Conservation (phyloP, 768 basidiomycete genomes). For the Boletus sp. region DNA sequence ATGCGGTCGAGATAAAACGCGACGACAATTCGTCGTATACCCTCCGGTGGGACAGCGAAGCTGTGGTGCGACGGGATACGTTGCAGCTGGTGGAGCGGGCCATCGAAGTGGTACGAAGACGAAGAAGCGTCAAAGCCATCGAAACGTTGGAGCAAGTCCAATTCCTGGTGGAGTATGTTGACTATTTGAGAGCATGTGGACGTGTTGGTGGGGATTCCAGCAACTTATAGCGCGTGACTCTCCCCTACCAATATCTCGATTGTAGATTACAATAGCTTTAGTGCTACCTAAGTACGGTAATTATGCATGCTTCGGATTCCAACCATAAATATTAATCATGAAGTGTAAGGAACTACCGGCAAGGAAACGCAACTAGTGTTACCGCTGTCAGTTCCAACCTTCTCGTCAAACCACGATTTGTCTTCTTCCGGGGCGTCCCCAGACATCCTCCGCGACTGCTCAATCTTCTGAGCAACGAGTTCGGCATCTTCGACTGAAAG, state of each 20-base stretch:
- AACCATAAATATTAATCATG: neutral
- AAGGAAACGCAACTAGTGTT: conserved; percentile 8
- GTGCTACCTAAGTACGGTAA: neutral
- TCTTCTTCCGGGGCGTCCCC: conserved; percentile 11
- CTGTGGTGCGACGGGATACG: conserved; percentile 40
- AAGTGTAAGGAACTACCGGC: conserved; percentile 8
- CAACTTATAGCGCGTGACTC: neutral
- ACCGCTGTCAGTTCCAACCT: conserved; percentile 4
- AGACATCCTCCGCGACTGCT: conserved; percentile 4
- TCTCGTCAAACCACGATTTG: conserved; percentile 20
- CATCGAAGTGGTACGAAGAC: conserved; percentile 66
- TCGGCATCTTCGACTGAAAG: conserved; percentile 21
- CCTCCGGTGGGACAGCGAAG: conserved; percentile 21
- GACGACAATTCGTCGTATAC: neutral
- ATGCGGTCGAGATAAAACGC: conserved; percentile 11
- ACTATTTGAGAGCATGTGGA: conserved; percentile 43
- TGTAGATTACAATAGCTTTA: conserved; percentile 3
- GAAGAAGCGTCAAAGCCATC: conserved; percentile 85
- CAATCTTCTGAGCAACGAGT: conserved; percentile 17
- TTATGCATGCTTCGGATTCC: neutral
- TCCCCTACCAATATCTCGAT: neutral
- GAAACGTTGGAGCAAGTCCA: conserved; percentile 93
- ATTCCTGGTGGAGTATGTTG: conserved; percentile 76
- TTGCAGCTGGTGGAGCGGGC: conserved; percentile 68
- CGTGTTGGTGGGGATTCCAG: neutral